phyloP scores from a whole-genome alignment of 2,329 filamentous ascomycete species.

The Hymenoscyphus linearis region DNA sequence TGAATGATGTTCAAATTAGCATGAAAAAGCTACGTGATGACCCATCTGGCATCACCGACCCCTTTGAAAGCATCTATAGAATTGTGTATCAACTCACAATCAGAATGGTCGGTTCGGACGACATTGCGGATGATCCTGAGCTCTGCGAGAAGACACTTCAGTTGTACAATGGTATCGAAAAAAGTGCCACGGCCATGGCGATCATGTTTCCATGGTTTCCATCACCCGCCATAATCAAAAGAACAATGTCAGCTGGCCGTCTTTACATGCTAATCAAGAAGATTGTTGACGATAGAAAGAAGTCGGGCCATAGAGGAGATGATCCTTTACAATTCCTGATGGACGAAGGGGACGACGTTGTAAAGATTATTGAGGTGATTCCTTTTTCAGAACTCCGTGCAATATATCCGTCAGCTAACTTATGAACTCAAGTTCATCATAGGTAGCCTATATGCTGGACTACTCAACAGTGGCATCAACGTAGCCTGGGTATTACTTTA shows the following conservation, averaged over 20 bases:
- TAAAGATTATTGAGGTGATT: slow-evolving; percentile 4
- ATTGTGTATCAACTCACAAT: slow-evolving; percentile 10
- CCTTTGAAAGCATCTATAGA: slow-evolving; percentile 7
- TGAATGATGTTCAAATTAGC: slow-evolving; percentile 1
- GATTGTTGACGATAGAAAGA: slow-evolving; percentile 2
- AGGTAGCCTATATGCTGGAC: slow-evolving; percentile 1
- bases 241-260: slow-evolving; percentile 4
- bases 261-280: slow-evolving; percentile 5
- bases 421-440: slow-evolving; percentile 4
- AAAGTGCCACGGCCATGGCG: not conserved
- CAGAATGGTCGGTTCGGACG: slow-evolving; percentile 5
- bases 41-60: slow-evolving; percentile 7
- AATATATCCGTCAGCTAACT: not conserved
- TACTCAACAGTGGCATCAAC: slow-evolving; percentile 8
- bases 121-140: slow-evolving; percentile 7
- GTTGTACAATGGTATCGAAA: slow-evolving; percentile 4
- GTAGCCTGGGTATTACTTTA: slow-evolving; percentile 24
- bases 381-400: not conserved
- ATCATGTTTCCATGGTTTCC: slow-evolving; percentile 6
- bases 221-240: slow-evolving; percentile 5
- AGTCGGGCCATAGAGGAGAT: slow-evolving; percentile 2
- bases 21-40: not conserved
- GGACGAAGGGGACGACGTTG: slow-evolving; percentile 1
- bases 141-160: slow-evolving; percentile 3
- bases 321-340: slow-evolving; percentile 7